A percentile compares a stretch with the other conserved stretches of the same genome.
phyloP scores from a whole-genome alignment of 1,139 yeast genomes.

The Debaryomyces fabryi region DNA sequence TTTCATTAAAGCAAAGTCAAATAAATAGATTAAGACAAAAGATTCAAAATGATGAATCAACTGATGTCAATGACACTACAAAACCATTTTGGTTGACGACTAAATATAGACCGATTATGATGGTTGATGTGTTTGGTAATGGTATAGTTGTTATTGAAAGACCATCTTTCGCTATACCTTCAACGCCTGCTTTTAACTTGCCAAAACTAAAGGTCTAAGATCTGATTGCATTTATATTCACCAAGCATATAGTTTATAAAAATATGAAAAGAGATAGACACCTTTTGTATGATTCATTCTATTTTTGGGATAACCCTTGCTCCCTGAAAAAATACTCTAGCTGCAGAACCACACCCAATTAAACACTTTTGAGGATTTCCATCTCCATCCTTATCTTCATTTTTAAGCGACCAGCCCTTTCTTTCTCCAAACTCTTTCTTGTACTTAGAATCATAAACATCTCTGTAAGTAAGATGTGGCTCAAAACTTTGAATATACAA shows the following conservation, averaged over 20 bases:
- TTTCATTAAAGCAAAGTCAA: conserved; percentile 36
- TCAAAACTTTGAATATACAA: conserved; percentile 65
- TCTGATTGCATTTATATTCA: conserved; percentile 5
- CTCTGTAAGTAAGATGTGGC: conserved; percentile 56
- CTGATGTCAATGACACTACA: conserved; percentile 21
- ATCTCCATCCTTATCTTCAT: conserved; percentile 45
- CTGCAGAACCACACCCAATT: conserved; percentile 69
- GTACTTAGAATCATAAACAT: conserved; percentile 52
- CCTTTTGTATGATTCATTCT: conserved; percentile 13
- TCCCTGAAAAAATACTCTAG: conserved; percentile 69
- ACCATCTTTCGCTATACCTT: conserved; percentile 62
- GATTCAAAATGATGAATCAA: conserved; percentile 31
- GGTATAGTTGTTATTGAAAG: conserved; percentile 74
- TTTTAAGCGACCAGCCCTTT: conserved; percentile 54
- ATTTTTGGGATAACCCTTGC: conserved; percentile 55
- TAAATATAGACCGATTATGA: conserved; percentile 74
- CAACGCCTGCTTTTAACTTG: conserved; percentile 74
- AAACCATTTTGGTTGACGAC: conserved; percentile 74
- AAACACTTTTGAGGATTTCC: conserved; percentile 54
- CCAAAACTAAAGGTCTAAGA: conserved; percentile 60
- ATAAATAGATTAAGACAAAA: conserved; percentile 30
- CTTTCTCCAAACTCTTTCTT: conserved; percentile 57
- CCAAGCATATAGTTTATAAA: conserved; percentile 3
- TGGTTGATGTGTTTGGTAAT: conserved; percentile 36
- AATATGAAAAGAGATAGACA: not conserved